These are phyloP conservation scores for Colletotrichum scovillei DNA, from an alignment of 2,329 filamentous ascomycete species.

Conservation along the genomic window DNA sequence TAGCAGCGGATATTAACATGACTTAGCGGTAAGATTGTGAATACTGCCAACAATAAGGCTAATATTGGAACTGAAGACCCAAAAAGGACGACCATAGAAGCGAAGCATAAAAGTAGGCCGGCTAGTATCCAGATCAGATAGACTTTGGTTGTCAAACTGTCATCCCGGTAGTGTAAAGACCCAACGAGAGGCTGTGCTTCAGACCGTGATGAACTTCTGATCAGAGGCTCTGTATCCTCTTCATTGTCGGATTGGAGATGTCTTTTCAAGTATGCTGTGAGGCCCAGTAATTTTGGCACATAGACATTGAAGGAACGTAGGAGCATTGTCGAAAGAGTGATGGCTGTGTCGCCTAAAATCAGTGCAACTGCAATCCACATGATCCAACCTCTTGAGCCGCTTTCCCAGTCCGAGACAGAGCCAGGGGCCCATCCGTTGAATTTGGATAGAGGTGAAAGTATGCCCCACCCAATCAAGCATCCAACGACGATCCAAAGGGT, in stretches of 20 bases:
- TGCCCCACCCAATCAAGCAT: neutral
- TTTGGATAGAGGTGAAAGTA: neutral
- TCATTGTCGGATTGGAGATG: neutral
- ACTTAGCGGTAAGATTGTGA: neutral
- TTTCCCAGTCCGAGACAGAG: slow-evolving; percentile 4
- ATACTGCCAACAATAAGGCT: neutral
- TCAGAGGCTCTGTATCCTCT: neutral
- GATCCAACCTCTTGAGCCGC: slow-evolving; percentile 6
- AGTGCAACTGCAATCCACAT: slow-evolving; percentile 7
- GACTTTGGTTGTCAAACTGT: neutral
- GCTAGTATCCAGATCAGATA: neutral
- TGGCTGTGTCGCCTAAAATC: slow-evolving; percentile 4
- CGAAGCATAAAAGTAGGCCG: neutral
- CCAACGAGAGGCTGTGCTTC: neutral
- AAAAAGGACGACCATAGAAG: neutral
- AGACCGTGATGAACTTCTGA: neutral
- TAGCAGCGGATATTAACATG: neutral
- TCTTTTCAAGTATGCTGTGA: neutral
- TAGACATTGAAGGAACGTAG: neutral
- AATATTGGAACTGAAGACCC: neutral
- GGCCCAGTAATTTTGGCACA: neutral
- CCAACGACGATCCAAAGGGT: neutral
- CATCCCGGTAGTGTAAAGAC: neutral
- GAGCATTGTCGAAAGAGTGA: neutral
- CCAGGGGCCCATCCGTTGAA: neutral